Evolutionary conservation across 2,329 filamentous ascomycete genomes (phyloP), one percentile per base, ranked within the genome.

Genomic region (Laburnicola sp.): DNA sequence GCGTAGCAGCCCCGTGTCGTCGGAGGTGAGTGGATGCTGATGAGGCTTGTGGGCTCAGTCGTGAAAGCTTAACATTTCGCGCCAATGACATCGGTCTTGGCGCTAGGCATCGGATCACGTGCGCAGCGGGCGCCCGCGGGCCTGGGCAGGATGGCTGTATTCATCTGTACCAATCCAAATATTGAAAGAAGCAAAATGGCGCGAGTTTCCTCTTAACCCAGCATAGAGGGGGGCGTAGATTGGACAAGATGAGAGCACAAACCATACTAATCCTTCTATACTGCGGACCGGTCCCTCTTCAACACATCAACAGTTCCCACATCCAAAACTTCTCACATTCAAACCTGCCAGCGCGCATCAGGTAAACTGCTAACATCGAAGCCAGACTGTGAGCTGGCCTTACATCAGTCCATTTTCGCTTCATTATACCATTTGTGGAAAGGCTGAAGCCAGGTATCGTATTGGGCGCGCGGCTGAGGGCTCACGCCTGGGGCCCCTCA

Each of bases 81-180:
- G 53, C 37, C 55, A 45, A 63, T 63, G 61, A 63, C 56, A 54
- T 62, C 54, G 58, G 49, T 25, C 61, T 63, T 64, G 58, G 61
- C 61, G 25, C 40, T 21, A 23, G 49, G 44, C 54, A 51, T 48
- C 51, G 54, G 4, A 37, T 51, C 49, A 51, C 49, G 49, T 51
- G 49, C 16, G 26, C n/a, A 16, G 6, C 26, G 1, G n/a, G n/a
- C n/a, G n/a, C n/a, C n/a, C n/a, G n/a, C n/a, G n/a, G n/a, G n/a
- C n/a, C n/a, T n/a, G n/a, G n/a, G n/a, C n/a, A n/a, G n/a, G n/a
- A n/a, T n/a, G n/a, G n/a, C n/a, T n/a, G n/a, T n/a, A n/a, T n/a
- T n/a, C n/a, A n/a, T n/a, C n/a, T n/a, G n/a, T n/a, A n/a, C n/a
- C n/a, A n/a, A n/a, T n/a, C n/a, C n/a, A n/a, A n/a, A n/a, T n/a